These are phyloP conservation scores for Rhododendron ferrugineum DNA, from an alignment of 148 eudicot species.

Conservation along the genomic window DNA sequence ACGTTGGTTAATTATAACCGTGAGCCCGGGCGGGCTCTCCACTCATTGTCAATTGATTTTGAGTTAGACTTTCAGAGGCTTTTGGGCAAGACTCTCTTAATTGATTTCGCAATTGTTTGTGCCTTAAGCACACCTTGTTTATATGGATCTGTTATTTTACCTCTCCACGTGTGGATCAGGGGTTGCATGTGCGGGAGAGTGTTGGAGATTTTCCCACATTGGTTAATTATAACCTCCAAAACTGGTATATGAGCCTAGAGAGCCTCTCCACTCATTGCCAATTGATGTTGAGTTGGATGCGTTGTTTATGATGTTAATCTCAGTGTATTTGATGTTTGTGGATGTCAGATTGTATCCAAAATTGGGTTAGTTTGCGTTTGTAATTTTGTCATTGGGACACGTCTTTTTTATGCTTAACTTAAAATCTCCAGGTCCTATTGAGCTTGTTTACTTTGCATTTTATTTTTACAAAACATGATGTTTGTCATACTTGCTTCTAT, in stretches of 20 bases:
- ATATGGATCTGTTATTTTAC: neutral
- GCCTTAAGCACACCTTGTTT: neutral
- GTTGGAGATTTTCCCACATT: neutral
- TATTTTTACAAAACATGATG: neutral
- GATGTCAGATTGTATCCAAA: neutral
- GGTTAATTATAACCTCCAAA: neutral
- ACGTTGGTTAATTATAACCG: too few relatives aligned
- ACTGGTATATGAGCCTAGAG: neutral
- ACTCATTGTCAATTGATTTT: neutral
- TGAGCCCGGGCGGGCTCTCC: too few relatives aligned
- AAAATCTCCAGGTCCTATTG: neutral
- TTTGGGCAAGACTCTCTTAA: neutral
- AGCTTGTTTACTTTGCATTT: neutral
- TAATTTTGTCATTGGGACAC: neutral
- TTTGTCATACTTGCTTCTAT: neutral
- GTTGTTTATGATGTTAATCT: neutral
- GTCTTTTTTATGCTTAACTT: neutral
- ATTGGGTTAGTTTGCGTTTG: neutral
- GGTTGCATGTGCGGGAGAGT: neutral
- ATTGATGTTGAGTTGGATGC: neutral
- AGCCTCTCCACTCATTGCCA: neutral
- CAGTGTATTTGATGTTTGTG: neutral
- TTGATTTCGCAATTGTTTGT: neutral
- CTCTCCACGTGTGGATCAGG: neutral
- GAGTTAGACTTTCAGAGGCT: neutral